Conservation (phyloP, 2,329 filamentous ascomycete genomes). For the Blastomyces gilchristii region DNA sequence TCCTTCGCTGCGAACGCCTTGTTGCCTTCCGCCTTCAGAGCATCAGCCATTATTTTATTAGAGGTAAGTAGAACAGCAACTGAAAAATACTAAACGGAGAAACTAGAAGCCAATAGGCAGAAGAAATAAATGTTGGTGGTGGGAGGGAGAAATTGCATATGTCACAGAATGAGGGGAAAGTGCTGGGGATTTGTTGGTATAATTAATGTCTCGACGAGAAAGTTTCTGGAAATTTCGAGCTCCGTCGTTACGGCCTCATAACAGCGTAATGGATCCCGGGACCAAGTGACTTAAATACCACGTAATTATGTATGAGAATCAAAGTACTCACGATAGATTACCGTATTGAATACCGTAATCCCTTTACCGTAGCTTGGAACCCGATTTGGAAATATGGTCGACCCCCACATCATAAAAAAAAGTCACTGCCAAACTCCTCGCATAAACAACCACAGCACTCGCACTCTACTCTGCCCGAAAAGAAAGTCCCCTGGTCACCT, state of each 20-base stretch:
- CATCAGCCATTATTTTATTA: constrained; percentile 50
- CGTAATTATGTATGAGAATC: not conserved
- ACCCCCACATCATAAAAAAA: constrained; percentile 8
- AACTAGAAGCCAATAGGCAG: not conserved
- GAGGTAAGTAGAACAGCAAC: constrained; percentile 7
- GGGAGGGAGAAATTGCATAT: not conserved
- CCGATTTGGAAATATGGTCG: constrained; percentile 8
- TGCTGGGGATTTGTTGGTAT: not conserved
- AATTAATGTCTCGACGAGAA: constrained; percentile 7
- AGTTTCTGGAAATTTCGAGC: constrained; percentile 39
- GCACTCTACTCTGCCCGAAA: not conserved
- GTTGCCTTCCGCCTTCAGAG: constrained; percentile 96
- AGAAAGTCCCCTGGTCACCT: not conserved
- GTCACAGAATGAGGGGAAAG: constrained; percentile 2
- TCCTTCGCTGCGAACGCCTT: constrained; percentile 97
- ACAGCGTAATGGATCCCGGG: not conserved
- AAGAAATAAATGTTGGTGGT: constrained; percentile 4
- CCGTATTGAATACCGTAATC: not conserved
- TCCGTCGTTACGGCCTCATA: not conserved
- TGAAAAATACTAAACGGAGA: constrained; percentile 1
- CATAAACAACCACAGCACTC: not conserved
- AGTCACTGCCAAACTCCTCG: not conserved
- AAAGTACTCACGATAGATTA: constrained; percentile 7
- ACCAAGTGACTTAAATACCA: constrained; percentile 11
- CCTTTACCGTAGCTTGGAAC: constrained; percentile 1